phyloP scores from a whole-genome alignment of 2,329 filamentous ascomycete species.

The Paecilomyces niveus region DNA sequence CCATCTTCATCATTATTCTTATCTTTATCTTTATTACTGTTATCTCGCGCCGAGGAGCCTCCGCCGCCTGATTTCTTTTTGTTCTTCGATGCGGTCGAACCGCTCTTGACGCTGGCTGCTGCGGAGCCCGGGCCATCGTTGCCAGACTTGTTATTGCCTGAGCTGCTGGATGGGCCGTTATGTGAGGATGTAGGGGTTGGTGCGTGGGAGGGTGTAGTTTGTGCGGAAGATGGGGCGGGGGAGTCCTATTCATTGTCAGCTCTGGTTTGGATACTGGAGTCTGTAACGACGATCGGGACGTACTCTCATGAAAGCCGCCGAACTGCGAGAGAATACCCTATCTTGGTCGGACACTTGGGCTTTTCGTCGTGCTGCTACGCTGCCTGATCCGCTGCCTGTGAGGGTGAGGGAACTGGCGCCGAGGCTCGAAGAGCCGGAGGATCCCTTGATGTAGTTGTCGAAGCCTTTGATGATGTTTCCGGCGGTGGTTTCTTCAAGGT shows the following conservation, averaged over 20 bases:
- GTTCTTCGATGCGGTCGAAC: slow-evolving; percentile 29
- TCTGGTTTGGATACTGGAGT: background rate
- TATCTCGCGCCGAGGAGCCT: slow-evolving; percentile 6
- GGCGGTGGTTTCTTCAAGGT: slow-evolving; percentile 78
- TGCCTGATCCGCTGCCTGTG: slow-evolving; percentile 10
- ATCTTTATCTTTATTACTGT: slow-evolving; percentile 20
- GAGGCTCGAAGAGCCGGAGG: slow-evolving; percentile 44
- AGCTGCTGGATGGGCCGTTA: slow-evolving; percentile 16
- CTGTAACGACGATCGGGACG: slow-evolving; percentile 2
- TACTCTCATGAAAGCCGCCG: slow-evolving; percentile 42
- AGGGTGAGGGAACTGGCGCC: slow-evolving; percentile 25
- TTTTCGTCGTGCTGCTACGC: slow-evolving; percentile 32
- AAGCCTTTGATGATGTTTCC: slow-evolving; percentile 98
- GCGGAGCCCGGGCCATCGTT: slow-evolving; percentile 17
- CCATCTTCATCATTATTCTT: slow-evolving; percentile 26
- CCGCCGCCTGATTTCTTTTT: slow-evolving; percentile 32
- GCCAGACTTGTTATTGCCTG: slow-evolving; percentile 15
- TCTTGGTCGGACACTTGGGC: slow-evolving; percentile 39
- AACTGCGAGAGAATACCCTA: slow-evolving; percentile 43
- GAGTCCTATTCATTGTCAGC: slow-evolving; percentile 27
- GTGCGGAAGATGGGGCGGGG: slow-evolving; percentile 35
- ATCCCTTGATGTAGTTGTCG: slow-evolving; percentile 95
- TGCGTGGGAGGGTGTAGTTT: slow-evolving; percentile 41
- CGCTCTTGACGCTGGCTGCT: slow-evolving; percentile 24
- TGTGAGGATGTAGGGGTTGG: slow-evolving; percentile 37